Evolutionary conservation across 1,139 yeast species (phyloP).

Genomic region (Yamadazyma siamensis): DNA sequence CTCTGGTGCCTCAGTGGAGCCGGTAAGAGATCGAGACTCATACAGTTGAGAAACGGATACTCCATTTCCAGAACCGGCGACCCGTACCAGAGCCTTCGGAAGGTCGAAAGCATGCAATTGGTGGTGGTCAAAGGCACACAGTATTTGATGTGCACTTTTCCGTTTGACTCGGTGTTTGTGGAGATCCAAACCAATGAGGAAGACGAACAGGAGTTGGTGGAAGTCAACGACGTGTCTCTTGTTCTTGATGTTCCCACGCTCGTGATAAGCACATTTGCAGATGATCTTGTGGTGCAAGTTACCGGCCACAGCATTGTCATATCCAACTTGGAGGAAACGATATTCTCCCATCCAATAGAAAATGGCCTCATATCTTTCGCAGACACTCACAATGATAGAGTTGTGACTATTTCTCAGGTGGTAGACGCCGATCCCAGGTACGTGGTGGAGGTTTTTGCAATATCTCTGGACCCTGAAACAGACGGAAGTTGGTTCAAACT

Average conservation of each 20-base stretch:
- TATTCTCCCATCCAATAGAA: constrained; percentile 7
- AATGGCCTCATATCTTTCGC: constrained; percentile 15
- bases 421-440: neutral
- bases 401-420: constrained; percentile 16
- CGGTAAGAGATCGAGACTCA: constrained; percentile 35
- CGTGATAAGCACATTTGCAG: constrained; percentile 5
- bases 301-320: constrained; percentile 24
- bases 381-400: constrained; percentile 11
- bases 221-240: constrained; percentile 21
- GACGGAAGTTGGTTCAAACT: constrained; percentile 5
- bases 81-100: constrained; percentile 28
- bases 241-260: constrained; percentile 8
- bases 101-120: constrained; percentile 20
- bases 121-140: constrained; percentile 13
- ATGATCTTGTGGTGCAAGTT: constrained; percentile 20
- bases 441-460: constrained; percentile 2
- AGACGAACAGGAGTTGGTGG: constrained; percentile 19
- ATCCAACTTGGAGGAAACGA: constrained; percentile 17
- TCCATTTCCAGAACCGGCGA: constrained; percentile 23
- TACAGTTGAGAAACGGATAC: constrained; percentile 40
- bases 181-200: constrained; percentile 21
- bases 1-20: constrained; percentile 48
- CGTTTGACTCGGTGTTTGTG: constrained; percentile 36
- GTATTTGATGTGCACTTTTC: constrained; percentile 33
- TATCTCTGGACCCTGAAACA: neutral